A percentile compares a stretch with the other conserved stretches of the same genome.
phyloP scores from a whole-genome alignment of 2,329 filamentous ascomycete species.

The Pseudogymnoascus sp. region DNA sequence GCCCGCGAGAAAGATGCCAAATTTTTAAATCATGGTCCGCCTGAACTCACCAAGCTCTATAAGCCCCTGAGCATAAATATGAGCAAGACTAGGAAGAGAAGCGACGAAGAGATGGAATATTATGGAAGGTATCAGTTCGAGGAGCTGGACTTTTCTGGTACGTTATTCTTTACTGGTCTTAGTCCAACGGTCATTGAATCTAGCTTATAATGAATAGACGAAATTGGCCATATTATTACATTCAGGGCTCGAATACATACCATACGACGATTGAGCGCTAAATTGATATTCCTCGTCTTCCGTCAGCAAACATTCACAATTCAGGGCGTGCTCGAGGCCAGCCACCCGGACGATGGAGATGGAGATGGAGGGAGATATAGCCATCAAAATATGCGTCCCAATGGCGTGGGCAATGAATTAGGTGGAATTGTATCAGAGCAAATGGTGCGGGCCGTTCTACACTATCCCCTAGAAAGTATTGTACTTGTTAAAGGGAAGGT shows the following conservation, averaged over 20 bases:
- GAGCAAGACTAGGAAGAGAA: conserved; percentile 28
- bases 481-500: conserved; percentile 70
- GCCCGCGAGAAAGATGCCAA: conserved; percentile 21
- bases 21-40: conserved; percentile 26
- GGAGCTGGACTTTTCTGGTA: conserved; percentile 27
- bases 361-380: conserved; percentile 19
- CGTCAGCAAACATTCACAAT: conserved; percentile 78
- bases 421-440: conserved; percentile 56
- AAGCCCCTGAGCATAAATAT: conserved; percentile 31
- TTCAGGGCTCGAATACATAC: conserved; percentile 74
- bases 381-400: conserved; percentile 25
- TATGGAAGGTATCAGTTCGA: conserved; percentile 23
- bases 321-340: conserved; percentile 65
- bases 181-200: background rate
- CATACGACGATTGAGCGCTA: conserved; percentile 72
- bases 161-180: conserved; percentile 8
- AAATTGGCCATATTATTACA: conserved; percentile 25
- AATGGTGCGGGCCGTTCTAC: conserved; percentile 84
- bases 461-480: conserved; percentile 70
- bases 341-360: conserved; percentile 16
- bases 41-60: conserved; percentile 28
- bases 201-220: conserved; percentile 18
- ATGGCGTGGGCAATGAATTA: background rate
- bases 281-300: conserved; percentile 79
- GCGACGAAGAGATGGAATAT: conserved; percentile 23